These are phyloP conservation scores for Fusarium pilosicola DNA, from an alignment of 2,329 filamentous ascomycete species.

Conservation along the genomic window DNA sequence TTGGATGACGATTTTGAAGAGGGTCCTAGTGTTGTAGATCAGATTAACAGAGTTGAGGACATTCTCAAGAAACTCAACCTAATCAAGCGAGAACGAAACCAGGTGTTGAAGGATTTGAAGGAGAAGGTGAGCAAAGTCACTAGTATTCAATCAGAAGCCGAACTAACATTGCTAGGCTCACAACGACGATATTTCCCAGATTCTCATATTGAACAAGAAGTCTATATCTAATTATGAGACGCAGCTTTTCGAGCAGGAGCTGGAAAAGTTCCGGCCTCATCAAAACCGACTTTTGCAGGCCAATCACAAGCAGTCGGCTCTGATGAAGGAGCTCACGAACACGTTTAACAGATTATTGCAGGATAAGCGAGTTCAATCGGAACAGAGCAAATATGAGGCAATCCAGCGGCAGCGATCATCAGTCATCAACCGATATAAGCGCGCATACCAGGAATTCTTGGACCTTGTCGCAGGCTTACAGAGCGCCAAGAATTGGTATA, in stretches of 20 bases:
- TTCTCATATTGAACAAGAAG: conserved; percentile 98
- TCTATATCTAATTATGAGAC: conserved; percentile 90
- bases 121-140: conserved; percentile 77
- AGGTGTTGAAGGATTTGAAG: conserved; percentile 95
- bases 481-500: conserved; percentile 92
- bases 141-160: background rate
- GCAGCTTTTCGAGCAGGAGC: conserved; percentile 91
- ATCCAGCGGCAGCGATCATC: conserved; percentile 84
- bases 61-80: conserved; percentile 90
- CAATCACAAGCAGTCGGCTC: conserved; percentile 90
- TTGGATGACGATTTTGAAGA: conserved; percentile 94
- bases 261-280: conserved; percentile 96
- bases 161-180: conserved; percentile 73
- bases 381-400: conserved; percentile 93
- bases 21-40: conserved; percentile 82
- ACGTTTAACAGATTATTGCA: conserved; percentile 89
- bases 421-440: conserved; percentile 88
- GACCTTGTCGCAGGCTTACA: conserved; percentile 87
- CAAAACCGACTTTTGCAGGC: conserved; percentile 92
- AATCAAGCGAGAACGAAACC: conserved; percentile 89
- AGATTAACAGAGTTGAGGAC: conserved; percentile 89
- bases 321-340: conserved; percentile 94
- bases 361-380: conserved; percentile 90
- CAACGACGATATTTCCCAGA: conserved; percentile 96
- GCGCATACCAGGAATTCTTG: conserved; percentile 90